A percentile compares a stretch with the other conserved stretches of the same genome.
These are phyloP conservation scores for Bothriochloa decipiens DNA, from an alignment of 176 grass and related monocot genomes.

Conservation along the genomic window DNA sequence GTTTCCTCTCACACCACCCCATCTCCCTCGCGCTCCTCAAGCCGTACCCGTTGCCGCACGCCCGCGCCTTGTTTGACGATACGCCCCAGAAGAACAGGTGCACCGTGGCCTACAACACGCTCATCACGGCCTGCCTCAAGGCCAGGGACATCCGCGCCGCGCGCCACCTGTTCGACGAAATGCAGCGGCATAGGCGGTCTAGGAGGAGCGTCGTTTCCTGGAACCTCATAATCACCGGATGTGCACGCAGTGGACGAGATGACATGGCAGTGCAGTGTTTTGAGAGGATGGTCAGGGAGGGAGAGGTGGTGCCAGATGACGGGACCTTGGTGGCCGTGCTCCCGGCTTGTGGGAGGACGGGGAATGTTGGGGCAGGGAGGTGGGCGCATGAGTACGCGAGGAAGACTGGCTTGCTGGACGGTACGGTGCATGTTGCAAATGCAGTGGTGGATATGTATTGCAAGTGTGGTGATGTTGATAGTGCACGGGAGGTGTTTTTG, in stretches of 20 bases:
- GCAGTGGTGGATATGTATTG: slow-evolving; percentile 68
- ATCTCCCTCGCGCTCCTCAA: slow-evolving; percentile 51
- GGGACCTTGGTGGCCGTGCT: slow-evolving; percentile 49
- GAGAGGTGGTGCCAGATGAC: slow-evolving; percentile 47
- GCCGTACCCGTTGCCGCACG: slow-evolving; percentile 14
- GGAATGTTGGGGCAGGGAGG: slow-evolving; percentile 40
- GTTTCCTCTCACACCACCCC: slow-evolving; percentile 50
- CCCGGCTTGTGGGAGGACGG: slow-evolving; percentile 54
- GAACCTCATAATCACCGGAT: slow-evolving; percentile 59
- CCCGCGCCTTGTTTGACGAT: slow-evolving; percentile 33
- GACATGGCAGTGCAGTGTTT: slow-evolving; percentile 45
- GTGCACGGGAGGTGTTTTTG: slow-evolving; percentile 40
- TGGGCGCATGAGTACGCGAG: slow-evolving; percentile 50
- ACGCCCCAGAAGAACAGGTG: slow-evolving; percentile 38
- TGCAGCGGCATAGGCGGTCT: slow-evolving; percentile 41
- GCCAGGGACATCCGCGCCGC: slow-evolving; percentile 21
- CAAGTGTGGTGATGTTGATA: slow-evolving; percentile 60
- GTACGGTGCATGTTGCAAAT: slow-evolving; percentile 51
- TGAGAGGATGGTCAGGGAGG: slow-evolving; percentile 40
- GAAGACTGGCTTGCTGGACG: slow-evolving; percentile 28
- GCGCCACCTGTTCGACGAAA: slow-evolving; percentile 53
- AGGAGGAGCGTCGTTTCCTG: slow-evolving; percentile 61
- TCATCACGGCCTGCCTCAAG: slow-evolving; percentile 37
- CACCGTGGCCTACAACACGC: slow-evolving; percentile 50
- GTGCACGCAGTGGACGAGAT: slow-evolving; percentile 29